A percentile compares a stretch with the other conserved stretches of the same genome.
Evolutionary conservation across 352 stramenopile genomes (phyloP).

Genomic region (Pythium aquatile): DNA sequence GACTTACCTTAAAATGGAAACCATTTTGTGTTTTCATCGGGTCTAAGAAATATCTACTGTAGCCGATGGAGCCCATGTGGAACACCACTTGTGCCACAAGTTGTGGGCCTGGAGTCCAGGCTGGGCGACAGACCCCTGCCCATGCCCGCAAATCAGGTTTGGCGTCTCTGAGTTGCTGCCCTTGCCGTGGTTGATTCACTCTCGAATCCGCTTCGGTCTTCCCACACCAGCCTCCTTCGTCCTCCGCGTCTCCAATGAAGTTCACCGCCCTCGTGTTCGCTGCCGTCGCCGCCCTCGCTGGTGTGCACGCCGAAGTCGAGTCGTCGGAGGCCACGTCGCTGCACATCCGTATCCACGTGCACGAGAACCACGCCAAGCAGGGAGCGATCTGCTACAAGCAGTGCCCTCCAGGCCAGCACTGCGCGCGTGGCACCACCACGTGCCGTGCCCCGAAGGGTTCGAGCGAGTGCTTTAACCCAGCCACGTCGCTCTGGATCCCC

Average conservation of each 20-base stretch:
- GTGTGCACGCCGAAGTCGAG: slow-evolving; percentile 20
- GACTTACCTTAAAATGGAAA: too few species aligned
- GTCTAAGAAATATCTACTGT: too few species aligned
- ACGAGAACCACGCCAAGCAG: slow-evolving; percentile 11
- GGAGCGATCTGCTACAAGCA: slow-evolving; percentile 18
- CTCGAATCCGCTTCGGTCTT: background rate
- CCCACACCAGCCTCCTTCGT: background rate
- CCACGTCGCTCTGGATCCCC: slow-evolving; percentile 18
- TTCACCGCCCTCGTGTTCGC: slow-evolving; percentile 11
- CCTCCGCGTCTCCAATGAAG: slow-evolving; percentile 2
- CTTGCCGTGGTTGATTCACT: background rate
- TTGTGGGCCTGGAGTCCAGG: too few species aligned
- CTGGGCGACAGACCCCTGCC: too few species aligned
- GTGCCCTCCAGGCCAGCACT: slow-evolving; percentile 36
- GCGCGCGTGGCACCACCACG: slow-evolving; percentile 27
- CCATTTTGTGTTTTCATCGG: too few species aligned
- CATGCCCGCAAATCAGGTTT: background rate
- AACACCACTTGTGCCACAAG: too few species aligned
- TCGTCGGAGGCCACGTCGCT: slow-evolving; percentile 19
- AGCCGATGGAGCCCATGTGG: too few species aligned
- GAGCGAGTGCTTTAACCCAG: slow-evolving; percentile 23
- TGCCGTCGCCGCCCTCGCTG: slow-evolving; percentile 1
- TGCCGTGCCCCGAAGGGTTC: slow-evolving; percentile 24
- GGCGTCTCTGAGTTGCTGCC: background rate
- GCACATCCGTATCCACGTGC: slow-evolving; percentile 27